A percentile compares a stretch with the other conserved stretches of the same genome.
phyloP scores from a whole-genome alignment of 2,329 filamentous ascomycete species.

The Ophiobolus disseminans region DNA sequence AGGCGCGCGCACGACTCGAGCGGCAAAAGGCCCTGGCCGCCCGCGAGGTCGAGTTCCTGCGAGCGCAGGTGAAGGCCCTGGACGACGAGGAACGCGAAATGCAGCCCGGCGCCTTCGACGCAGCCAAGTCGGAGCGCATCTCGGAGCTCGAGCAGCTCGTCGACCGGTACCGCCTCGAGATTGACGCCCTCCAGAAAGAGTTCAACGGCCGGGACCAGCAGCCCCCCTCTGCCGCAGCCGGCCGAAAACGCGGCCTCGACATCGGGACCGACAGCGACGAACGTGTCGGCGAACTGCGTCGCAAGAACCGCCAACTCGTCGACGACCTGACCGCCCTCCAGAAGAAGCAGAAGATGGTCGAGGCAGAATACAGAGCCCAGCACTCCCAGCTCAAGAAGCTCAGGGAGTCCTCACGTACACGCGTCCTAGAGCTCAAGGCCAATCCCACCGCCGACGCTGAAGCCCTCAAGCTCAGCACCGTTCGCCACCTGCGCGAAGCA shows the following conservation, averaged over 20 bases:
- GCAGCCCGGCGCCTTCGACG: conserved; percentile 79
- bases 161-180: conserved; percentile 83
- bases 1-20: conserved; percentile 77
- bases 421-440: conserved; percentile 83
- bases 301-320: conserved; percentile 87
- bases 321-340: conserved; percentile 75
- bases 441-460: conserved; percentile 90
- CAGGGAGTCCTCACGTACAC: conserved; percentile 74
- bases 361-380: conserved; percentile 76
- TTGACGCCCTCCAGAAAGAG: conserved; percentile 76
- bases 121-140: conserved; percentile 75
- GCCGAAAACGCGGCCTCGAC: conserved; percentile 70
- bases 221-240: conserved; percentile 49
- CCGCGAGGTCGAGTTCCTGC: conserved; percentile 93
- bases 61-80: conserved; percentile 85
- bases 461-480: conserved; percentile 80
- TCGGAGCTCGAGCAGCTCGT: conserved; percentile 84
- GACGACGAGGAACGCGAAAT: conserved; percentile 89
- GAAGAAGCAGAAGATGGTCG: conserved; percentile 72
- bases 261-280: conserved; percentile 66
- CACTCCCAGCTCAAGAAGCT: conserved; percentile 74
- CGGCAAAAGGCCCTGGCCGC: conserved; percentile 83
- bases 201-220: conserved; percentile 69
- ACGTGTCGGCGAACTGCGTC: conserved; percentile 80
- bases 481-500: conserved; percentile 79